Evolutionary conservation across 164 flowering plant genomes (phyloP), one percentile per base, ranked within the genome.

Genomic region (Umbellularia californica): DNA sequence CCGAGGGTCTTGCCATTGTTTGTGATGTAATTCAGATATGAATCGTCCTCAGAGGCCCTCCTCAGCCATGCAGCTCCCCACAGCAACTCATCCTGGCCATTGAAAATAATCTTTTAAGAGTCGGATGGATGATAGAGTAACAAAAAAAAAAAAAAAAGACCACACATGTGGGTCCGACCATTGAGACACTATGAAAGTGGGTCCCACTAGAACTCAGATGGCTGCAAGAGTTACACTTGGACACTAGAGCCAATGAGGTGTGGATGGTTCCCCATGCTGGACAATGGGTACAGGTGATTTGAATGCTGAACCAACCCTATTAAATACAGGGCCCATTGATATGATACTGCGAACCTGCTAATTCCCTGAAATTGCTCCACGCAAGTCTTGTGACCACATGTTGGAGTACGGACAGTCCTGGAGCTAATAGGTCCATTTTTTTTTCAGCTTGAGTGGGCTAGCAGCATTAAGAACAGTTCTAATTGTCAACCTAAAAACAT

Each of bases 21-120:
- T 72, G 87, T 84, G 47, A 96, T 83, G 83, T 92, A 96, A 72
- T 70, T 79, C 52, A 91, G 91, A 77, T 87, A 96, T 11, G 86
- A 63, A 12, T 87, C 88, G 58, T 81, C 86, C 47, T 82, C 74
- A 0, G 97, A 79, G 1, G 97, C 98, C 73, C 93, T 90, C 60
- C 95, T 84, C 4, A 96, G 81, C 97, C 99, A 96, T 27, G 98
- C 95, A 72, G 99, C 99, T 70, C 95, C 97, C 99, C 99, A 96
- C 23, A 94, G 76, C 81, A 96, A 79, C 80, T 96, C 99, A 83
- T 96, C 99, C 99, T 95, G 73, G 22, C 28, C 13, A 11, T n/a
- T 41, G 5, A 55, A 14, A 55, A 55, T 7, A 41, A 41, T 41
- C 47, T 41, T 41, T 24, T 33, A 70, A 10, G 47, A 35, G 47